A percentile compares a stretch with the other conserved stretches of the same genome.
These are phyloP conservation scores for Phytophthora vignae DNA, from an alignment of 352 stramenopile genomes.

Conservation along the genomic window DNA sequence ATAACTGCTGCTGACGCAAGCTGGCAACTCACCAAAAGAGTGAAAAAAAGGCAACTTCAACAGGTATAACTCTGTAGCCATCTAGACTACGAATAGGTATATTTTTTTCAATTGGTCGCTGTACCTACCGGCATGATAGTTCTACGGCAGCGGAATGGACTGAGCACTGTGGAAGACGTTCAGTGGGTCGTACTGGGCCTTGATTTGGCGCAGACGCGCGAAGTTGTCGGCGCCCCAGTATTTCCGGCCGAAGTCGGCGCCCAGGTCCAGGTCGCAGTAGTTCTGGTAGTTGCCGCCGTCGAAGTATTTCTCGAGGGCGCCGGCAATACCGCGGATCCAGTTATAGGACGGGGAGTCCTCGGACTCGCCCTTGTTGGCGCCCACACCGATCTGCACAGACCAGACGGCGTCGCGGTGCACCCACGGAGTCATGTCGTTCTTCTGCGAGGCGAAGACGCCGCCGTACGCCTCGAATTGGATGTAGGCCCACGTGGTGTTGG, in stretches of 20 bases:
- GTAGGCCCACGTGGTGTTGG: constrained; percentile 49
- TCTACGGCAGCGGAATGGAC: constrained; percentile 52
- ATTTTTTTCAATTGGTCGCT: no score
- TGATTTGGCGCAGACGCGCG: constrained; percentile 53
- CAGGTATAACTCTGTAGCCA: no score
- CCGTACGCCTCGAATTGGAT: constrained; percentile 68
- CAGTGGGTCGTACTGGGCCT: constrained; percentile 56
- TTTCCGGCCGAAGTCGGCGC: constrained; percentile 43
- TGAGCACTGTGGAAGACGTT: constrained; percentile 67
- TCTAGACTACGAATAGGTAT: no score
- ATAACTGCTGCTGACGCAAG: no score
- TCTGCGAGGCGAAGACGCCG: constrained; percentile 50
- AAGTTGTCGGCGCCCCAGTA: constrained; percentile 70
- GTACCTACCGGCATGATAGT: no score
- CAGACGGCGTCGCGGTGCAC: constrained; percentile 49
- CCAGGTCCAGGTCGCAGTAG: constrained; percentile 65
- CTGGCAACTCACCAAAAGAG: no score
- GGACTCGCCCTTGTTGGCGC: constrained; percentile 47
- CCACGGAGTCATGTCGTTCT: constrained; percentile 61
- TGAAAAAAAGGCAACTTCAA: no score
- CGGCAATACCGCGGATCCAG: constrained; percentile 53
- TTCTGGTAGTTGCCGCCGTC: constrained; percentile 70
- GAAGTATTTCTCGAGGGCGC: constrained; percentile 45
- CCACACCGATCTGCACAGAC: constrained; percentile 58
- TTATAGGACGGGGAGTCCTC: constrained; percentile 43